A percentile compares a stretch with the other conserved stretches of the same genome.
These are phyloP conservation scores for Neocatenulostroma microsporum DNA, from an alignment of 2,329 filamentous ascomycete species.

Conservation along the genomic window DNA sequence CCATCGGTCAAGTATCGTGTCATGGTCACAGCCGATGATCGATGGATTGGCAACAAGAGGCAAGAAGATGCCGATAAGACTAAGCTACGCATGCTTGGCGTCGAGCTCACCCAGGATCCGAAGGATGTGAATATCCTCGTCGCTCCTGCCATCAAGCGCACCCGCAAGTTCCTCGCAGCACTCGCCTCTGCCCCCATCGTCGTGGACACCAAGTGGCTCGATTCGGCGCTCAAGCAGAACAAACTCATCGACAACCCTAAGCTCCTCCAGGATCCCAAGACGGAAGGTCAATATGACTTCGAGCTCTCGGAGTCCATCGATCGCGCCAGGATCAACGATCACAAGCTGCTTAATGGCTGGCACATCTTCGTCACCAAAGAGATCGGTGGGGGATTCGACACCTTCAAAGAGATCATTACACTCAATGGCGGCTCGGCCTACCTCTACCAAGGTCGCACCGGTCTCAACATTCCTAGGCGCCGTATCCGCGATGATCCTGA, in stretches of 20 bases:
- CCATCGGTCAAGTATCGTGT: slow-evolving; percentile 65
- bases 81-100: slow-evolving; percentile 73
- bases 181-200: slow-evolving; percentile 73
- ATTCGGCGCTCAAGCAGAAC: slow-evolving; percentile 63
- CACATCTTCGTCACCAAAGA: slow-evolving; percentile 77
- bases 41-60: slow-evolving; percentile 66
- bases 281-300: slow-evolving; percentile 64
- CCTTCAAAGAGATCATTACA: slow-evolving; percentile 76
- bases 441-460: slow-evolving; percentile 61
- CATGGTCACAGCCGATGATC: slow-evolving; percentile 73
- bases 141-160: slow-evolving; percentile 78
- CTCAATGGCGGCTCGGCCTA: slow-evolving; percentile 81
- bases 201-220: slow-evolving; percentile 70
- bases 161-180: slow-evolving; percentile 85
- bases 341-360: slow-evolving; percentile 65
- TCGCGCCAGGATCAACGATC: slow-evolving; percentile 67
- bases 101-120: slow-evolving; percentile 69
- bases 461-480: slow-evolving; percentile 46
- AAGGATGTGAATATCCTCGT: slow-evolving; percentile 76
- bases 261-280: slow-evolving; percentile 59
- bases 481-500: slow-evolving; percentile 48
- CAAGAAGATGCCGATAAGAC: slow-evolving; percentile 77
- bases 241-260: slow-evolving; percentile 55
- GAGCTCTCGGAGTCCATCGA: slow-evolving; percentile 59
- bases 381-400: slow-evolving; percentile 73